Conservation (phyloP, 192 early-diverging fungal genomes). For the Martensiomyces pterosporus region DNA sequence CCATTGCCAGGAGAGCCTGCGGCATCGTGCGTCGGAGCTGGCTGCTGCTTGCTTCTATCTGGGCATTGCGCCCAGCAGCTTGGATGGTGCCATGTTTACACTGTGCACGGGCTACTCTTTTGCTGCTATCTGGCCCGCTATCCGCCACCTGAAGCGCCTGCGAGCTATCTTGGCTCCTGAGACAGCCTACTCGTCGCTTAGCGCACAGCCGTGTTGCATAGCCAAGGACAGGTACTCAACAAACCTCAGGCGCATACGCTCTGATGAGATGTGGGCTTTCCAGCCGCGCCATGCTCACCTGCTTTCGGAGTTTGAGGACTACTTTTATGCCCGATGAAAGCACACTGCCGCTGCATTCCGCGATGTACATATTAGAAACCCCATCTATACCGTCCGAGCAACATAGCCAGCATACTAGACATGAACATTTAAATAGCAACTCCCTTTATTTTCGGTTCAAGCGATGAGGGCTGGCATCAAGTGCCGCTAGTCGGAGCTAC, state of each 20-base stretch:
- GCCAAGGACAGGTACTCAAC: slow-evolving; percentile 20
- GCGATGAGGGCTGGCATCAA: no score
- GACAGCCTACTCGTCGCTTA: slow-evolving; percentile 8
- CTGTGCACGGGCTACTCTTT: slow-evolving; percentile 36
- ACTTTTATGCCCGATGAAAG: no score
- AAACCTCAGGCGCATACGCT: slow-evolving; percentile 24
- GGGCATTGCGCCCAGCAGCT: slow-evolving; percentile 17
- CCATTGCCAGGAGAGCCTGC: slow-evolving; percentile 30
- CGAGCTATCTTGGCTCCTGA: slow-evolving; percentile 8
- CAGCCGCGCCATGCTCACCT: slow-evolving; percentile 47
- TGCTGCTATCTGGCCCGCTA: slow-evolving; percentile 16
- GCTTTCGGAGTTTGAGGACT: slow-evolving; percentile 33
- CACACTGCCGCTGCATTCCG: no score
- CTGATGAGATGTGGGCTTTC: slow-evolving; percentile 44
- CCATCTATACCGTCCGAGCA: no score
- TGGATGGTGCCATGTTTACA: slow-evolving; percentile 26
- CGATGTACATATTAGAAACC: no score
- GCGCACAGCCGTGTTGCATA: slow-evolving; percentile 33
- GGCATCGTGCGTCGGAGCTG: slow-evolving; percentile 27
- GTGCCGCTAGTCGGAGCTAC: no score
- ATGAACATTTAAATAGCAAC: no score
- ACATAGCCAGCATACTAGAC: no score
- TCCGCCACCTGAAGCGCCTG: slow-evolving; percentile 27
- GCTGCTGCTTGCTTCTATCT: slow-evolving; percentile 50
- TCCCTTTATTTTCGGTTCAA: no score